Percentiles rank a stretch among this genome's conserved stretches.
Conservation (phyloP, 192 early-diverging fungal species). For the Dissophora ornata region DNA sequence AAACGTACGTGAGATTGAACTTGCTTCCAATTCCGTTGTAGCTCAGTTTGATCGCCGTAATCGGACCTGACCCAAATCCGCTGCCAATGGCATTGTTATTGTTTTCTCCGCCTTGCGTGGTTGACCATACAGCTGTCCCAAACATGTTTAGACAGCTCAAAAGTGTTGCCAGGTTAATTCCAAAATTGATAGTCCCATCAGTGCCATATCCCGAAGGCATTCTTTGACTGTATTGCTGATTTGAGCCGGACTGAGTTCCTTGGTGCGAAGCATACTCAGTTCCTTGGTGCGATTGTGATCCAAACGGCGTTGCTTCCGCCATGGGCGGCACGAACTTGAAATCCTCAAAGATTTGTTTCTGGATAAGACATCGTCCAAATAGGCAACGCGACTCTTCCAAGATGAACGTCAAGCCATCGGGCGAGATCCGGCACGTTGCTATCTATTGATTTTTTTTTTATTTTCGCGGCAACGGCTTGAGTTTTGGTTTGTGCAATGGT, state of each 20-base stretch:
- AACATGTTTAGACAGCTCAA: conserved; percentile 50
- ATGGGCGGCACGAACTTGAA: conserved; percentile 16
- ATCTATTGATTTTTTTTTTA: conserved; percentile 15
- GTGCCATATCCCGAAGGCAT: conserved; percentile 17
- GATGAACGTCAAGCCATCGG: conserved; percentile 27
- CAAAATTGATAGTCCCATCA: conserved; percentile 24
- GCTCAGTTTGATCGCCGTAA: conserved; percentile 33
- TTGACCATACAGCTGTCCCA: conserved; percentile 30
- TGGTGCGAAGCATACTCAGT: background rate
- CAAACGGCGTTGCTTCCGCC: background rate
- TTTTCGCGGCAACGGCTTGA: too few species aligned
- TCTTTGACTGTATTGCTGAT: conserved; percentile 7
- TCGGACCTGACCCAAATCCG: conserved; percentile 1
- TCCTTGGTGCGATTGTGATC: background rate
- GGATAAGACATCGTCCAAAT: conserved; percentile 34
- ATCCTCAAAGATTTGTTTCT: conserved; percentile 40
- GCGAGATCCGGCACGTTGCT: conserved; percentile 29
- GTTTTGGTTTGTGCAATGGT: background rate
- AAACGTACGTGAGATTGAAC: conserved; percentile 38
- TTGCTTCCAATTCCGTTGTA: conserved; percentile 39
- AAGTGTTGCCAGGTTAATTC: conserved; percentile 32
- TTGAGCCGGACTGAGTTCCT: conserved; percentile 4
- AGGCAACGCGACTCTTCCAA: conserved; percentile 49
- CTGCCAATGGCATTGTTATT: background rate
- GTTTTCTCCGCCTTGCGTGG: background rate